Percentiles rank a stretch among this genome's conserved stretches.
phyloP scores from a whole-genome alignment of 768 basidiomycete species.

The Panaeolus cyanescens region DNA sequence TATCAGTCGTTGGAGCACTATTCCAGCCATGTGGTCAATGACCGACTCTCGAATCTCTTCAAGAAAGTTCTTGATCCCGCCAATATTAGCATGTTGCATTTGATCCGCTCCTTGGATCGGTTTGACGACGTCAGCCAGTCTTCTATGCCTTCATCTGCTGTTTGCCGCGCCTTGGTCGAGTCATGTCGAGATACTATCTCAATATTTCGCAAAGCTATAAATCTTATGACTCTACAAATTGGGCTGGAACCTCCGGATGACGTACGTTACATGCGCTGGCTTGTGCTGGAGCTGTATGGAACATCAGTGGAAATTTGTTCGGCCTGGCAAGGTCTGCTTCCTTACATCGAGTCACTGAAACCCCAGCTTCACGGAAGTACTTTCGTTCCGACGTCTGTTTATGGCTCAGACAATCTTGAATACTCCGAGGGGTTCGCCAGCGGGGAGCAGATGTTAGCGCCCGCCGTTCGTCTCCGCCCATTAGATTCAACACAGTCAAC shows the following conservation, averaged over 20 bases:
- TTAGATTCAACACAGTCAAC: slow-evolving; percentile 21
- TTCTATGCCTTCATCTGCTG: slow-evolving; percentile 62
- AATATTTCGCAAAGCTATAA: slow-evolving; percentile 86
- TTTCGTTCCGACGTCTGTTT: slow-evolving; percentile 20
- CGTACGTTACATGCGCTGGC: slow-evolving; percentile 83
- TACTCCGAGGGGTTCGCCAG: neutral
- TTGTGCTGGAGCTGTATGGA: slow-evolving; percentile 86
- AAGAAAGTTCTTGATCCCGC: slow-evolving; percentile 87
- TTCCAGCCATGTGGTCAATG: slow-evolving; percentile 78
- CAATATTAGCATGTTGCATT: slow-evolving; percentile 73
- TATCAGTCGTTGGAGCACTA: slow-evolving; percentile 90
- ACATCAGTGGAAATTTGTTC: slow-evolving; percentile 85
- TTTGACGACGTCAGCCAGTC: slow-evolving; percentile 84
- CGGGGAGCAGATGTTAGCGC: slow-evolving; percentile 12
- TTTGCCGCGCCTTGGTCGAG: slow-evolving; percentile 80
- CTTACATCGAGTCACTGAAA: slow-evolving; percentile 69
- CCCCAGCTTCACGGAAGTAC: slow-evolving; percentile 51
- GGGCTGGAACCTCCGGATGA: slow-evolving; percentile 77
- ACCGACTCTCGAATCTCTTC: slow-evolving; percentile 78
- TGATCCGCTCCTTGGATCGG: slow-evolving; percentile 87
- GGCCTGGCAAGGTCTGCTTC: slow-evolving; percentile 80
- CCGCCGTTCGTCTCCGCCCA: slow-evolving; percentile 31
- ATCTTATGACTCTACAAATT: slow-evolving; percentile 79
- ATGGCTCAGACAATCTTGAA: slow-evolving; percentile 8
- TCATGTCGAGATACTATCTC: slow-evolving; percentile 82